Conservation (phyloP, 2,329 filamentous ascomycete genomes). For the Colletotrichum incanum region DNA sequence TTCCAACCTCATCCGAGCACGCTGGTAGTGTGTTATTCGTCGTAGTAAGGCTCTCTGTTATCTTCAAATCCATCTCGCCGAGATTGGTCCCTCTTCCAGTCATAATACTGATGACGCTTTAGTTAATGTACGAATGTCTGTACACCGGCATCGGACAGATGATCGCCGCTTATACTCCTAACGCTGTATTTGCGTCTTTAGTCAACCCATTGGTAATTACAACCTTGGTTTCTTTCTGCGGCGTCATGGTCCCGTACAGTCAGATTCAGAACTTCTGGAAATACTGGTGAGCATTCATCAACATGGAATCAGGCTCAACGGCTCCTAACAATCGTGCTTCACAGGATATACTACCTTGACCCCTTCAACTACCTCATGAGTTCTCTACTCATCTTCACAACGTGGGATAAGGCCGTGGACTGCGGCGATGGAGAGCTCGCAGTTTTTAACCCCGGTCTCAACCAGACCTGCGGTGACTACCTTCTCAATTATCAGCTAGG, state of each 20-base stretch:
- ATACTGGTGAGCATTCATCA: constrained; percentile 46
- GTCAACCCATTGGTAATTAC: constrained; percentile 63
- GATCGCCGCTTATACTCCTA: constrained; percentile 65
- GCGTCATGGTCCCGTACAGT: constrained; percentile 47
- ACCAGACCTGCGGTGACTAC: constrained; percentile 20
- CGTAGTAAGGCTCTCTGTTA: constrained; percentile 43
- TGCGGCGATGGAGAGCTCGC: constrained; percentile 53
- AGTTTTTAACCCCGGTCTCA: neutral
- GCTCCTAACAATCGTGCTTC: too few relatives aligned
- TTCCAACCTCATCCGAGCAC: constrained; percentile 46
- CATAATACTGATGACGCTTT: constrained; percentile 1
- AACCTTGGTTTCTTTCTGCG: constrained; percentile 53
- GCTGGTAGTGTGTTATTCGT: too few relatives aligned
- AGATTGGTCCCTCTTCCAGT: constrained; percentile 46
- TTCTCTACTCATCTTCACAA: constrained; percentile 53
- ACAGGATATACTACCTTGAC: constrained; percentile 56
- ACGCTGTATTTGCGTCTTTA: constrained; percentile 64
- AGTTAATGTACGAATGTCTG: constrained; percentile 55
- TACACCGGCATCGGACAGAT: constrained; percentile 61
- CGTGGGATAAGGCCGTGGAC: constrained; percentile 57
- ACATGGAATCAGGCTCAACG: too few relatives aligned
- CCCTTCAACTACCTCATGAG: constrained; percentile 60
- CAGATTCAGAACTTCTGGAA: constrained; percentile 48
- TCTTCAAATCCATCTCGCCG: constrained; percentile 46
- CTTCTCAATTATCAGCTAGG: neutral